Evolutionary conservation across 352 stramenopile genomes (phyloP).

Genomic region (Phytophthora capsici): DNA sequence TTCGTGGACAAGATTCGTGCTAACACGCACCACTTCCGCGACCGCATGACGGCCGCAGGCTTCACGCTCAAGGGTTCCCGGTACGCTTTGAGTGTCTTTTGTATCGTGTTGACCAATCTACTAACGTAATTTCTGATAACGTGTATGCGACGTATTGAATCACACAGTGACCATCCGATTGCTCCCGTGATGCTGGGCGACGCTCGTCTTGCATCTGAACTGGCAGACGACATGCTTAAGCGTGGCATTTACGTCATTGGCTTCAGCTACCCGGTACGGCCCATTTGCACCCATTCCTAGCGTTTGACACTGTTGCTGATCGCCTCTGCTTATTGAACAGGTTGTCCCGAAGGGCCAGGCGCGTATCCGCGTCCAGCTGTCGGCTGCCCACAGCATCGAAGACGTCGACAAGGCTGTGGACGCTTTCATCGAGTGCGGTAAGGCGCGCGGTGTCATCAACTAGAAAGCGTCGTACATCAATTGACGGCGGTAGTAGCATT

Average conservation of each 20-base stretch:
- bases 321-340: constrained; percentile 30
- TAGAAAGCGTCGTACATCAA: constrained; percentile 28
- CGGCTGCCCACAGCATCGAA: constrained; percentile 91
- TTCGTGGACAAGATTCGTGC: constrained; percentile 88
- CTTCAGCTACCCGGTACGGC: constrained; percentile 92
- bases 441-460: constrained; percentile 76
- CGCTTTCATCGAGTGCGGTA: constrained; percentile 92
- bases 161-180: constrained; percentile 86
- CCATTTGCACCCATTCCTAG: not conserved
- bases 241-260: constrained; percentile 95
- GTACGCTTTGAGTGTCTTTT: constrained; percentile 30
- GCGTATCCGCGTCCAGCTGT: constrained; percentile 93
- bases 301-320: not conserved
- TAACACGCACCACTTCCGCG: constrained; percentile 93
- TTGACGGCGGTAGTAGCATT: constrained; percentile 15
- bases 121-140: constrained; percentile 11
- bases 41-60: constrained; percentile 90
- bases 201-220: constrained; percentile 85
- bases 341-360: constrained; percentile 93
- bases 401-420: constrained; percentile 92
- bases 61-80: constrained; percentile 90
- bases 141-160: constrained; percentile 12
- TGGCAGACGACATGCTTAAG: constrained; percentile 93
- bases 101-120: not conserved
- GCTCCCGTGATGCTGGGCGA: constrained; percentile 93